phyloP scores from a whole-genome alignment of 192 early-diverging fungal genomes.

The Piromyces sp. region DNA sequence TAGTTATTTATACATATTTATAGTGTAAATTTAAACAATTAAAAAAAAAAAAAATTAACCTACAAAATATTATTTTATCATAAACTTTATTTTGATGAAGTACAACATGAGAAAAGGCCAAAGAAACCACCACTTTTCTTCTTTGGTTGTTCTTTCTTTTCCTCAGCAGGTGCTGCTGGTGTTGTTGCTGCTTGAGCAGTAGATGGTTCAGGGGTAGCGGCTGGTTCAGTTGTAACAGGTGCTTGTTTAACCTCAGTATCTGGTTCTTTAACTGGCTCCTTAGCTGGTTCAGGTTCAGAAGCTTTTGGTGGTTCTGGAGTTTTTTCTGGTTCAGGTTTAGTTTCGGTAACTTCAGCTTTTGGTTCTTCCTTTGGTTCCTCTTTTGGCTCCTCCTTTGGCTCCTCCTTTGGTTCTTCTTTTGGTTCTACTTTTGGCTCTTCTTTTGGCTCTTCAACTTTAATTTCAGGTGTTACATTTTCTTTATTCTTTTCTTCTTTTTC shows the following conservation, averaged over 20 bases:
- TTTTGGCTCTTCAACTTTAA: neutral
- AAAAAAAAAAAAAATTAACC: no score
- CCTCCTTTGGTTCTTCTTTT: neutral
- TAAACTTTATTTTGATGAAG: no score
- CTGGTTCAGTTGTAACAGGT: neutral
- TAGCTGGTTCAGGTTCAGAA: neutral
- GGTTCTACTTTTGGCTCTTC: neutral
- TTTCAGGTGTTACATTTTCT: neutral
- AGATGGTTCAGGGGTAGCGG: neutral
- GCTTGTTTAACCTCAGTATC: neutral
- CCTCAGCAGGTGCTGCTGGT: no score
- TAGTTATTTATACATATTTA: no score
- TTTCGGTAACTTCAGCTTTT: neutral
- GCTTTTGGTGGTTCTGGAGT: neutral
- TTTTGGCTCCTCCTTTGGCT: neutral
- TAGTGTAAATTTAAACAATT: no score
- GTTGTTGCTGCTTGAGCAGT: no score
- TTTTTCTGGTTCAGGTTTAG: neutral
- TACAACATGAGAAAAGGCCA: no score
- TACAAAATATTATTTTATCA: no score
- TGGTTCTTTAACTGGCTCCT: neutral
- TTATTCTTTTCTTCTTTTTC: neutral
- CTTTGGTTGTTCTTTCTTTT: no score
- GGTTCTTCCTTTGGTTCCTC: neutral
- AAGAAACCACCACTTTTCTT: no score